Percentiles rank a stretch among this genome's conserved stretches.
Conservation (phyloP, 352 stramenopile species). For the Phytophthora cactorum region DNA sequence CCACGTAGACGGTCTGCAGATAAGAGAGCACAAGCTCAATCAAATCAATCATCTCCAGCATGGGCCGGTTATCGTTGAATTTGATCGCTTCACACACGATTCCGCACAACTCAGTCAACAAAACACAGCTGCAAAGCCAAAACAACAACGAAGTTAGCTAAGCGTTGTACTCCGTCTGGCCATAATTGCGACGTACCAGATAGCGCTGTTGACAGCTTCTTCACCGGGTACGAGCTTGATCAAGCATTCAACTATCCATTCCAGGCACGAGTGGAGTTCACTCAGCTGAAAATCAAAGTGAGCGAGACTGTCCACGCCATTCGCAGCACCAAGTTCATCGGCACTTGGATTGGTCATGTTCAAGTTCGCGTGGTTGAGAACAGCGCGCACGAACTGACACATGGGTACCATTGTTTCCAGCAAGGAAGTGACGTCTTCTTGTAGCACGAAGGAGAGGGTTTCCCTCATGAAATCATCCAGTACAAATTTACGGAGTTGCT, state of each 20-base stretch:
- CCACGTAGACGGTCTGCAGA: slow-evolving; percentile 36
- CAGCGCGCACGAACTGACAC: slow-evolving; percentile 68
- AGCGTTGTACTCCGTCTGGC: not conserved
- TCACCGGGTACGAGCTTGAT: slow-evolving; percentile 35
- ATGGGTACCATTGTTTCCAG: slow-evolving; percentile 72
- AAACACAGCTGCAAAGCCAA: slow-evolving; percentile 54
- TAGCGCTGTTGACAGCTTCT: slow-evolving; percentile 33
- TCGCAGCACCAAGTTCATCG: slow-evolving; percentile 1
- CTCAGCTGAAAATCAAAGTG: slow-evolving; percentile 36
- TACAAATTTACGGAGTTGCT: slow-evolving; percentile 64
- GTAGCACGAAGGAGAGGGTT: slow-evolving; percentile 41
- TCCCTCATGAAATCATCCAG: slow-evolving; percentile 63
- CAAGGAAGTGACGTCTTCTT: slow-evolving; percentile 33
- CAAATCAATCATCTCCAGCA: slow-evolving; percentile 36
- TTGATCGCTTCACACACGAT: slow-evolving; percentile 56
- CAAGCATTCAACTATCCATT: slow-evolving; percentile 48
- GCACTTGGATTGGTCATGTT: slow-evolving; percentile 20
- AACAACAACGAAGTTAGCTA: slow-evolving; percentile 7
- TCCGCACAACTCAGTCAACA: slow-evolving; percentile 70
- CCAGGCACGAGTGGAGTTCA: slow-evolving; percentile 35
- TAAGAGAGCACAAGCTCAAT: slow-evolving; percentile 43
- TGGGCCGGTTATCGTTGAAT: slow-evolving; percentile 31
- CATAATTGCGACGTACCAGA: slow-evolving; percentile 23
- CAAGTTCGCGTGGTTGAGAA: slow-evolving; percentile 73
- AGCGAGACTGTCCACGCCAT: not conserved